phyloP scores from a whole-genome alignment of 257 asterid genomes.

The Solanum arcanum region DNA sequence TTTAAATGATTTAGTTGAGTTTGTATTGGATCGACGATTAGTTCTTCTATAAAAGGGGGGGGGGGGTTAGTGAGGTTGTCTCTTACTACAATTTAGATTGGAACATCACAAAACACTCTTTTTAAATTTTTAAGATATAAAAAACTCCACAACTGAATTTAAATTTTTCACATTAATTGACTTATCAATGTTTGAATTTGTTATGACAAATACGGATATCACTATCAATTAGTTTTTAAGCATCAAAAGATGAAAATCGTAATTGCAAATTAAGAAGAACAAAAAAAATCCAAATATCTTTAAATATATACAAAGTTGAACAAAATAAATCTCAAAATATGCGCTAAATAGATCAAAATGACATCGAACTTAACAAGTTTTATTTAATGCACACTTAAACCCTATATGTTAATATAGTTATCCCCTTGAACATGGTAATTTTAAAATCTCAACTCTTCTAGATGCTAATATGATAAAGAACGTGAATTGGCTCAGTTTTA shows the following conservation, averaged over 20 bases:
- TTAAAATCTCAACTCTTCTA: too few species aligned
- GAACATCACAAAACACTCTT: neutral
- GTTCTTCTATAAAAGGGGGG: fast-evolving
- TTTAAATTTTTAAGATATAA: neutral
- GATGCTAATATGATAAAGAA: too few species aligned
- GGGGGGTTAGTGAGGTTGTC: too few species aligned
- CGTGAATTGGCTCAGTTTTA: too few species aligned
- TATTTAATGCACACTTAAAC: too few species aligned
- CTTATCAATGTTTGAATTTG: neutral
- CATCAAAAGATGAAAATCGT: neutral
- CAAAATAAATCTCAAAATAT: neutral
- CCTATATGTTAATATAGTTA: too few species aligned
- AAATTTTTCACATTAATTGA: neutral
- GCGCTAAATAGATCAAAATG: neutral
- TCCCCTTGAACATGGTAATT: too few species aligned
- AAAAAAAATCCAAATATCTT: neutral
- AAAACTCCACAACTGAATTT: neutral
- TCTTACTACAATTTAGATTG: too few species aligned
- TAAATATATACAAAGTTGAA: neutral
- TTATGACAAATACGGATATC: neutral
- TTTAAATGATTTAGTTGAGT: too few species aligned
- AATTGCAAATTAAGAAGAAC: neutral
- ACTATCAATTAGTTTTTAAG: neutral
- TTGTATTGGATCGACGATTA: too few species aligned
- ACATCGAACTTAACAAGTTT: too few species aligned